phyloP scores from a whole-genome alignment of 2,329 filamentous ascomycete genomes.

The Diaporthe sp. region DNA sequence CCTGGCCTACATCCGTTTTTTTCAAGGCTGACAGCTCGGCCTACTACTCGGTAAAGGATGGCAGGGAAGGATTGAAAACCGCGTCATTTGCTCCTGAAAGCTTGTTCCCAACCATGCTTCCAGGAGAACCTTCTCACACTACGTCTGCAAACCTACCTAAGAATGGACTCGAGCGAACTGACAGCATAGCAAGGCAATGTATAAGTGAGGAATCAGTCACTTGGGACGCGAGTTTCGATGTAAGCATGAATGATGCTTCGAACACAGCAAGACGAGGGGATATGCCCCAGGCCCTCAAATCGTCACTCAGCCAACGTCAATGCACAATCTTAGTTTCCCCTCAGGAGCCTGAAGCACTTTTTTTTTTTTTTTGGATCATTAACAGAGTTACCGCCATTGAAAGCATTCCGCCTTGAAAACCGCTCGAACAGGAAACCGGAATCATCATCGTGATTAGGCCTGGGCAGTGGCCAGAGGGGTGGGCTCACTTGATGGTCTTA shows the following conservation, averaged over 20 bases:
- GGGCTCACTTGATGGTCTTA: slow-evolving; percentile 60
- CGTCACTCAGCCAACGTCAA: slow-evolving; percentile 16
- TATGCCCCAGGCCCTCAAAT: not conserved
- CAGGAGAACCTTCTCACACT: not conserved
- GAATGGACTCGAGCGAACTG: not conserved
- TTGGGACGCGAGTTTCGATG: not conserved
- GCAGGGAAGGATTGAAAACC: not conserved
- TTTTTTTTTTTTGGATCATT: slow-evolving; percentile 16
- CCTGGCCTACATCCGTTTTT: too few species aligned
- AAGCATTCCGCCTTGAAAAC: not conserved
- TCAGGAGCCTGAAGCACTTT: slow-evolving; percentile 8
- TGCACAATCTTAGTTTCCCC: slow-evolving; percentile 21
- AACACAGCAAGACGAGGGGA: not conserved
- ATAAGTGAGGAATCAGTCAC: not conserved
- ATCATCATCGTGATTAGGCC: slow-evolving; percentile 22
- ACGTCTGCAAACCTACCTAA: not conserved
- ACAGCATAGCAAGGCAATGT: not conserved
- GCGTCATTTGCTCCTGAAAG: too few species aligned
- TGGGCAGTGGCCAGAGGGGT: slow-evolving; percentile 68
- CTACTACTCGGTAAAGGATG: not conserved
- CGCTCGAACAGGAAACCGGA: slow-evolving; percentile 32
- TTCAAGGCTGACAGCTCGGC: not conserved
- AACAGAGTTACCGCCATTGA: not conserved
- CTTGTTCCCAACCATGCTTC: too few species aligned
- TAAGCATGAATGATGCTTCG: not conserved